Evolutionary conservation across 2,329 filamentous ascomycete genomes (phyloP).

Genomic region (Cladosporium oxysporum): DNA sequence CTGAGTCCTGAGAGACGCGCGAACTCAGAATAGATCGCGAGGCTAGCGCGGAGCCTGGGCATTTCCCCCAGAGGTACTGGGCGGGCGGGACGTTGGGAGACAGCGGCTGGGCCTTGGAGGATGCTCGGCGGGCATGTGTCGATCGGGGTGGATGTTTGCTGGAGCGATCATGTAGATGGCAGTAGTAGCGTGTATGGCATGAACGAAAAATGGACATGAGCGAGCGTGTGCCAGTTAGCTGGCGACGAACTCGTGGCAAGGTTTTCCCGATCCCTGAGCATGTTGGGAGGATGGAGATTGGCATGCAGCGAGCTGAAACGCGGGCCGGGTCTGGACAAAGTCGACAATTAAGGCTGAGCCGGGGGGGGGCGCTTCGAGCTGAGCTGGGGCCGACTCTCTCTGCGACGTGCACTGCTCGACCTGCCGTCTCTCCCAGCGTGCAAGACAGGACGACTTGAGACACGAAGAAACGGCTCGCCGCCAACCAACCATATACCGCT

Average conservation of each 20-base stretch:
- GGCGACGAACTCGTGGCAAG: constrained; percentile 1
- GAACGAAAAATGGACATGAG: background rate
- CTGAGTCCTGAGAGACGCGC: constrained; percentile 12
- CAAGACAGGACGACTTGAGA: constrained; percentile 1
- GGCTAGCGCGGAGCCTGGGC: constrained; percentile 5
- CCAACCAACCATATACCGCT: constrained; percentile 1
- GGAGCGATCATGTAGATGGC: background rate
- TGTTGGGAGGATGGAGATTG: constrained; percentile 2
- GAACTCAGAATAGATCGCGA: constrained; percentile 2
- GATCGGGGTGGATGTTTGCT: background rate
- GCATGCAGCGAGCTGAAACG: constrained; percentile 12
- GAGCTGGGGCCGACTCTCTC: background rate
- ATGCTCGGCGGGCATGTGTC: background rate
- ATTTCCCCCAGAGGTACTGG: constrained; percentile 5
- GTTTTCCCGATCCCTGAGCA: constrained; percentile 3
- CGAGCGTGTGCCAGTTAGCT: background rate
- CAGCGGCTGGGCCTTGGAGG: background rate
- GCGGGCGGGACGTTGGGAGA: constrained; percentile 3
- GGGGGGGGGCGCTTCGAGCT: background rate
- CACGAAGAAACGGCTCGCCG: constrained; percentile 13
- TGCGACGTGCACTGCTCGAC: background rate
- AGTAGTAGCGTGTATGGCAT: background rate
- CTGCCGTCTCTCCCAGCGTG: background rate
- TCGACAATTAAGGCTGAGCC: constrained; percentile 4
- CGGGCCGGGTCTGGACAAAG: background rate